phyloP scores from a whole-genome alignment of 83 land plant species.

The Picea abies region DNA sequence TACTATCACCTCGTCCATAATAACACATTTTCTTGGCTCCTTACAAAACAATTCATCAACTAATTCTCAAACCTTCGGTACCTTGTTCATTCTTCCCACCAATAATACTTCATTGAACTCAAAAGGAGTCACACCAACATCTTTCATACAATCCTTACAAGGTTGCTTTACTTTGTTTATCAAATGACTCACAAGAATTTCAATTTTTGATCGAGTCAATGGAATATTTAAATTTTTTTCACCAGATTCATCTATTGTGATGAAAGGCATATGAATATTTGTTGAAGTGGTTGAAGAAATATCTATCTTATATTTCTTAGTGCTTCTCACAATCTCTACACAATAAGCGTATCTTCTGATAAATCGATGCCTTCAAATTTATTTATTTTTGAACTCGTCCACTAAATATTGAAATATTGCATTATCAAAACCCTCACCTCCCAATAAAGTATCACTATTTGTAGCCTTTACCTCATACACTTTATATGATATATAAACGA shows the following conservation, averaged over 20 bases:
- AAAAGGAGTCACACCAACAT: conserved; percentile 22
- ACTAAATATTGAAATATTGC: conserved; percentile 24
- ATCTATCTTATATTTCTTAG: conserved; percentile 24
- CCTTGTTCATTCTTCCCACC: too few species aligned
- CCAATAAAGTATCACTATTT: conserved; percentile 30
- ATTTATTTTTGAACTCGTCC: conserved; percentile 8
- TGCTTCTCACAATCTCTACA: conserved; percentile 25
- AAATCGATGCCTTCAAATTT: conserved; percentile 20
- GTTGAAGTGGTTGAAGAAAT: conserved; percentile 18
- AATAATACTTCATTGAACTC: conserved; percentile 38
- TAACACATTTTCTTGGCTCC: too few species aligned
- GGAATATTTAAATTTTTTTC: conserved; percentile 22
- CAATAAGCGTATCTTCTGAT: conserved; percentile 17
- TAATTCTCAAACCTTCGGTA: too few species aligned
- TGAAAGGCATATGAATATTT: not conserved
- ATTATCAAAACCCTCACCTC: conserved; percentile 20
- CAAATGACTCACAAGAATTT: conserved; percentile 22
- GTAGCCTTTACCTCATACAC: conserved; percentile 32
- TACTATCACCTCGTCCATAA: too few species aligned
- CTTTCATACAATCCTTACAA: conserved; percentile 32
- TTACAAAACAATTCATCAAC: too few species aligned
- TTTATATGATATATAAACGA: not conserved
- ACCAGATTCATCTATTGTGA: conserved; percentile 23
- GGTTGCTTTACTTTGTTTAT: conserved; percentile 31
- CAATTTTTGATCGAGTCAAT: conserved; percentile 30